These are phyloP conservation scores for Fusarium sp. DNA, from an alignment of 2,329 filamentous ascomycete species.

Conservation along the genomic window DNA sequence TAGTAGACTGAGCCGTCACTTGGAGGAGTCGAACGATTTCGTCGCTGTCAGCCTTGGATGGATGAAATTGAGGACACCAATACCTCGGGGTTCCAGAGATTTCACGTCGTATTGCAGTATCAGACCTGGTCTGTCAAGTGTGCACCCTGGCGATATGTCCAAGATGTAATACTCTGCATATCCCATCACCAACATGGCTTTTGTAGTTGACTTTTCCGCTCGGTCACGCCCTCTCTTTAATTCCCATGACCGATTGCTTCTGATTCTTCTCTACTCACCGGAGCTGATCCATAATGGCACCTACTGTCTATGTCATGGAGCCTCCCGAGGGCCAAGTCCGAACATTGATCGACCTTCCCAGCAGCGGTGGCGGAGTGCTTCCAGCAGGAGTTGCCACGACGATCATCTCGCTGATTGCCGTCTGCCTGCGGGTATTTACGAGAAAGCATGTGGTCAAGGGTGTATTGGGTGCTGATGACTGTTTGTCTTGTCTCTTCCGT, in stretches of 20 bases:
- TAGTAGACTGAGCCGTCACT: constrained; percentile 37
- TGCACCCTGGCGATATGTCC: constrained; percentile 9
- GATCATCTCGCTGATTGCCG: constrained; percentile 34
- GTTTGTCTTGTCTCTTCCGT: constrained; percentile 24
- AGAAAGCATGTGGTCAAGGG: constrained; percentile 43
- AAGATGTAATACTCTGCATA: constrained; percentile 30
- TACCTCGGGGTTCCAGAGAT: constrained; percentile 12
- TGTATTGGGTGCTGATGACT: constrained; percentile 43
- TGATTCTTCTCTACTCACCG: background rate
- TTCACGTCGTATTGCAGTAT: constrained; percentile 14
- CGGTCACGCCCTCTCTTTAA: constrained; percentile 17
- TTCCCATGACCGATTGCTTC: constrained; percentile 6
- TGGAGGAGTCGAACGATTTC: constrained; percentile 37
- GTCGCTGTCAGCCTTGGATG: constrained; percentile 16
- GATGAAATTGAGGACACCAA: constrained; percentile 5
- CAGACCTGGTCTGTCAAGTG: constrained; percentile 13
- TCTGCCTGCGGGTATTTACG: constrained; percentile 43
- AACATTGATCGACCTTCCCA: constrained; percentile 33
- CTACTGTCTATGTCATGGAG: constrained; percentile 66
- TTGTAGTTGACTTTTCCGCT: constrained; percentile 1
- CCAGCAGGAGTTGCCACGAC: constrained; percentile 39
- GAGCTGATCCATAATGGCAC: constrained; percentile 46
- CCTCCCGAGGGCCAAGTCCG: constrained; percentile 41
- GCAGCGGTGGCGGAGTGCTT: constrained; percentile 36
- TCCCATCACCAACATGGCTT: constrained; percentile 11